Base-by-base conservation (phyloP, 2,329 filamentous ascomycete genomes). In the Pyricularia pennisetigena region DNA sequence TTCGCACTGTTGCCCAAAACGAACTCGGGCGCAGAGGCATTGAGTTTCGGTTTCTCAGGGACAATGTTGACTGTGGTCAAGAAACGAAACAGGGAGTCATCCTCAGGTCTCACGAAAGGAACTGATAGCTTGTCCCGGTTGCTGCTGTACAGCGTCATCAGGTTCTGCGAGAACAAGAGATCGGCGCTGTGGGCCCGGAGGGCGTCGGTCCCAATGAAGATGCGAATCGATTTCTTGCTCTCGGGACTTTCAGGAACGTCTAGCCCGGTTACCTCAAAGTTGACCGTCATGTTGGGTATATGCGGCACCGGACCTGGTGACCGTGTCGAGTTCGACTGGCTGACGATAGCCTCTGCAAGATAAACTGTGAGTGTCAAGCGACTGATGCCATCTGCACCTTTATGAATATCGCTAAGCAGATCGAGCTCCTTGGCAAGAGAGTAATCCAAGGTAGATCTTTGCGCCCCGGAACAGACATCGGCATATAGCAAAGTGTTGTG, bases 401-500 rank as follows among this genome's bases (percentile, higher is more conserved):
- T 83, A 70, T 87, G 85, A 20, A 94, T 81, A 63, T 89, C 85
- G 70, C 89, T 86, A 70, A 85, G 77, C 41, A 97, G 81, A 35
- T 89, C 90, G 29, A 97, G 85, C 68, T 91, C 90, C 71, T 87
- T 87, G 66, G 97, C 81, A 67, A 97, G 83, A 6, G 88, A 86
- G 72, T 86, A 84, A 68, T 95, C 90, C 64, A 99, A 80, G n/a
- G 88, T 88, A 1, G 95, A 98, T 73, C 88, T 90, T 77, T 94
- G 93, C 5, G 95, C 97, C 1, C 94, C 95, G 2, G 92, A 94
- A 78, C 95, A 98, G 2, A 98, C 84, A 41, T 93, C 94, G 49
- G 94, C 95, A 76, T 98, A 98, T 5, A 97, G 83, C 20, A 98
- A 85, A 10, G 93, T 90, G 71, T 91, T 89, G 75, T 97, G 94